A percentile compares a stretch with the other conserved stretches of the same genome.
phyloP scores from a whole-genome alignment of 768 basidiomycete species.

The Russula abietina region DNA sequence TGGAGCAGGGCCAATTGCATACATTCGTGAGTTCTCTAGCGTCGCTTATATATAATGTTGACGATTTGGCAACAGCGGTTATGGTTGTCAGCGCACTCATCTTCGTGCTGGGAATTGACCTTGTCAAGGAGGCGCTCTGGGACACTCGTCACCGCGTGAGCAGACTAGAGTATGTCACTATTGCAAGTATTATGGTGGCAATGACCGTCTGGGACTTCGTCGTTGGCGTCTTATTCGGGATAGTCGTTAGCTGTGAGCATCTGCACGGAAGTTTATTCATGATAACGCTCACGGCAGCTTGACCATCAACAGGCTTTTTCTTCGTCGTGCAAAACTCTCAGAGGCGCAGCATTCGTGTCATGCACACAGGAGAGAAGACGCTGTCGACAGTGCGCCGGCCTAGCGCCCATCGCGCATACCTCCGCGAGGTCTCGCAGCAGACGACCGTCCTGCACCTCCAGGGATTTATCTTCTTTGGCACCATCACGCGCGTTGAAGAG shows the following conservation, averaged over 20 bases:
- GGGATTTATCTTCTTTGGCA: slow-evolving; percentile 91
- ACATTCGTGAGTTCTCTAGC: slow-evolving; percentile 59
- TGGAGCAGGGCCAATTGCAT: slow-evolving; percentile 88
- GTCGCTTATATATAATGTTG: neutral
- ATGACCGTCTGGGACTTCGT: slow-evolving; percentile 98
- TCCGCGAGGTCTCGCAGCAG: slow-evolving; percentile 89
- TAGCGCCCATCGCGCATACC: slow-evolving; percentile 78
- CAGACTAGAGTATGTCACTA: slow-evolving; percentile 78
- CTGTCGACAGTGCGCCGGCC: slow-evolving; percentile 91
- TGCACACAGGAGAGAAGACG: slow-evolving; percentile 76
- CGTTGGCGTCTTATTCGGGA: slow-evolving; percentile 86
- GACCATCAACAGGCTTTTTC: slow-evolving; percentile 61
- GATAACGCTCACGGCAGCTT: neutral
- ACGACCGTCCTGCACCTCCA: slow-evolving; percentile 85
- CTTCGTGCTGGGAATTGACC: slow-evolving; percentile 89
- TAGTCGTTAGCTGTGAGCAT: slow-evolving; percentile 77
- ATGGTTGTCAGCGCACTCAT: slow-evolving; percentile 90
- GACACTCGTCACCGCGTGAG: slow-evolving; percentile 88
- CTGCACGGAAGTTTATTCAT: neutral
- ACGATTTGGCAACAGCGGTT: slow-evolving; percentile 50
- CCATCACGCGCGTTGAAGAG: slow-evolving; percentile 85
- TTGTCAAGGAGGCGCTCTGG: slow-evolving; percentile 94
- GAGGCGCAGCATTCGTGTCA: slow-evolving; percentile 71
- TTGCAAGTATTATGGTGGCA: slow-evolving; percentile 77
- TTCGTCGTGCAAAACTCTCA: slow-evolving; percentile 96